Evolutionary conservation across 2,329 filamentous ascomycete genomes (phyloP).

Genomic region (Monosporascus sp.): DNA sequence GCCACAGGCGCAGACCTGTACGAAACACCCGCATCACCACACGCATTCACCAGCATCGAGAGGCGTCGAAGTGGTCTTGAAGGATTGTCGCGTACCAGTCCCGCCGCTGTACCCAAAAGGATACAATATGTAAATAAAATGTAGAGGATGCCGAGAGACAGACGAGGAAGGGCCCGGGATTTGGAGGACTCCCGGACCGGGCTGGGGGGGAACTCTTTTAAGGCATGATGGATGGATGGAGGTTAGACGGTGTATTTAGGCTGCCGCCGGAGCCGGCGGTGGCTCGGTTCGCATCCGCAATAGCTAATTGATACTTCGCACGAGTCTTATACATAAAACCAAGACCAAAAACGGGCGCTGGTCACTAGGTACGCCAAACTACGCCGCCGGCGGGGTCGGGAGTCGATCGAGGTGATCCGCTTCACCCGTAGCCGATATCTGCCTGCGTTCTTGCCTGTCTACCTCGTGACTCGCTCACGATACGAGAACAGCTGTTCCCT

Average conservation of each 20-base stretch:
- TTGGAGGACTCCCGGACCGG: not conserved
- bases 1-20: conserved; percentile 3
- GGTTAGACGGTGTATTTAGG: no score
- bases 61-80: not conserved
- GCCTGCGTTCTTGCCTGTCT: no score
- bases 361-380: no score
- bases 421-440: no score
- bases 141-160: not conserved
- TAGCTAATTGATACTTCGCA: conserved; percentile 14
- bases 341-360: no score
- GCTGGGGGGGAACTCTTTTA: not conserved
- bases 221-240: conserved; percentile 4
- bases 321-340: no score
- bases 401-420: no score
- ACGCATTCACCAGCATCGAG: not conserved
- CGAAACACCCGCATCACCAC: not conserved
- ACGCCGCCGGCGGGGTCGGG: no score
- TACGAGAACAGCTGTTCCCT: no score
- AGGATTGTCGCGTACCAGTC: not conserved
- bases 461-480: no score
- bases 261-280: no score
- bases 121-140: not conserved
- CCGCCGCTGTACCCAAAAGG: not conserved
- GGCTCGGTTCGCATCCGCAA: conserved; percentile 12
- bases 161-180: not conserved